Percentiles rank a stretch among this genome's conserved stretches.
Conservation (phyloP, 2,329 filamentous ascomycete species). For the Diaporthe australafricana region DNA sequence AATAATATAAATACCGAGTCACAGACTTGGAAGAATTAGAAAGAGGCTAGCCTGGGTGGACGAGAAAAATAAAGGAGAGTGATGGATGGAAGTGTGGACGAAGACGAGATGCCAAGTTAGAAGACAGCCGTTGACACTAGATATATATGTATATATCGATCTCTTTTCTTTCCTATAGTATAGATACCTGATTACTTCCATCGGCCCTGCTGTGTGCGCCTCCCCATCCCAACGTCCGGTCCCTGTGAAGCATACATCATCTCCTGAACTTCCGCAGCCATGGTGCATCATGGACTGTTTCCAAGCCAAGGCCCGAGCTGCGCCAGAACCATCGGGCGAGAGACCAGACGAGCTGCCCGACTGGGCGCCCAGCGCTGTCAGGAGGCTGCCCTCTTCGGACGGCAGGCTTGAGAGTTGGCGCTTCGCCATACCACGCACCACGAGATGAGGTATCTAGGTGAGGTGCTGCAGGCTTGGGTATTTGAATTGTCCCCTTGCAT, state of each 20-base stretch:
- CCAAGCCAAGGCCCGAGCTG: slow-evolving; percentile 13
- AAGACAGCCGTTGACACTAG: not conserved
- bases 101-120: not conserved
- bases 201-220: not conserved
- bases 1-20: not conserved
- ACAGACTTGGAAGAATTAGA: not conserved
- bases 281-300: slow-evolving; percentile 11
- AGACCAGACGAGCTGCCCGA: not conserved
- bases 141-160: not conserved
- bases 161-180: not conserved
- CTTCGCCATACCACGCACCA: no score
- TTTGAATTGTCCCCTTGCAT: not conserved
- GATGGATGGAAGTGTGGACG: not conserved
- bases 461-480: no score
- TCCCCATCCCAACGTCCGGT: not conserved
- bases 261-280: not conserved
- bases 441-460: no score
- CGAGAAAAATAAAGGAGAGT: not conserved
- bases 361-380: not conserved
- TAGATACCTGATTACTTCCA: not conserved
- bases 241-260: not conserved
- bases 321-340: not conserved
- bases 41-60: not conserved
- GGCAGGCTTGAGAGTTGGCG: not conserved
- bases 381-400: not conserved